Evolutionary conservation across 306 rosid species (phyloP).

Genomic region (Abrus pulchellus): DNA sequence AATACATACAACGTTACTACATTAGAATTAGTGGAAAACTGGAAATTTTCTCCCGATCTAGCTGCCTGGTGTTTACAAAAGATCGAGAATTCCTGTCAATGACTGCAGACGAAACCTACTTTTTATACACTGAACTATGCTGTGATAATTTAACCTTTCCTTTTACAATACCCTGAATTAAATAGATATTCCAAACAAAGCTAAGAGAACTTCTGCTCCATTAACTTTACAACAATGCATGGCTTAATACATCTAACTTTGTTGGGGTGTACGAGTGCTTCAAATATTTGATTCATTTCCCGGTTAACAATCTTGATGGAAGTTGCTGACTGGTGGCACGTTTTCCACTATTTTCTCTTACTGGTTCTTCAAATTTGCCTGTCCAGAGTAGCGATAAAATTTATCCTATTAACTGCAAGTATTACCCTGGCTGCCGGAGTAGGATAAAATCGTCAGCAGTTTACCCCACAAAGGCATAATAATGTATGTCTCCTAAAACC

Average conservation of each 20-base stretch:
- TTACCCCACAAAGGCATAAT: not conserved
- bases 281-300: slow-evolving; percentile 14
- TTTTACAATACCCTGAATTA: slow-evolving; percentile 40
- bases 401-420: slow-evolving; percentile 12
- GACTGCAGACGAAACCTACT: slow-evolving; percentile 48
- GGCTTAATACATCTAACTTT: slow-evolving; percentile 32
- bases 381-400: not conserved
- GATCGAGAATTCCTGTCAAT: not conserved
- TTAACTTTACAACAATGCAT: slow-evolving; percentile 41
- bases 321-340: not conserved
- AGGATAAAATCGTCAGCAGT: slow-evolving; percentile 1
- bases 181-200: slow-evolving; percentile 23
- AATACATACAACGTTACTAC: not conserved
- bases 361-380: not conserved
- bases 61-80: slow-evolving; percentile 15
- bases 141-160: not conserved
- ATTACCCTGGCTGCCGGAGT: slow-evolving; percentile 14
- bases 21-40: slow-evolving; percentile 12
- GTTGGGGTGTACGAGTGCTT: slow-evolving; percentile 25
- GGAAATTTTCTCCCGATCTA: slow-evolving; percentile 5
- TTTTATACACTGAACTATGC: slow-evolving; percentile 53
- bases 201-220: slow-evolving; percentile 23
- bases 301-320: slow-evolving; percentile 7
- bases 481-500: not conserved
- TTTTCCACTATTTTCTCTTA: not conserved